Base-by-base conservation (phyloP, 257 asterid genomes). In the Solanum clarkiae region DNA sequence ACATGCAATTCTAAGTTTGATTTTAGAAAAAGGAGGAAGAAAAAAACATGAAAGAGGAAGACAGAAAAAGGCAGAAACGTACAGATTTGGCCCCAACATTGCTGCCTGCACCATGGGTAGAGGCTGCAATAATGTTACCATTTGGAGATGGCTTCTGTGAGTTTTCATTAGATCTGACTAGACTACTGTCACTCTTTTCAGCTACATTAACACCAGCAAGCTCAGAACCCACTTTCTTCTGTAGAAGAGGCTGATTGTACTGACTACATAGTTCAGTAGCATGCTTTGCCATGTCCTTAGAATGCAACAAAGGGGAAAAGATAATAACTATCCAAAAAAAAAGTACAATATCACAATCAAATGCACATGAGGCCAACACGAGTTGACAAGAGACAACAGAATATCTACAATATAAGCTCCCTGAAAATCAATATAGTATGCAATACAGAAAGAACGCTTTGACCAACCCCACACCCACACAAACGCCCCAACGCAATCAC, bases 91-190 rank as follows among this genome's bases (percentile, higher is more conserved):
- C 88, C 70, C 79, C 85, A 42, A 15, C 47, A 56, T 86, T 87
- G 55, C 84, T 26, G 72, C 60, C 81, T 8, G 53, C 72, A 75
- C 53, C 42, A 75, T 81, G 80, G 14, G 32, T 54, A 13, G 80
- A 59, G 56, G 83, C 68, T 79, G 71, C 84, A 83, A 22, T 85
- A 82, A 59, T 56, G 84, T 56, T 86, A 72, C 69, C 85, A 70
- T 68, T 42, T 71, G 66, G 59, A 18, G 62, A 36, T 14, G 80
- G 86, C 44, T 86, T 62, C 70, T 44, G 87, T 22, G 49, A 81
- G 55, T 26, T 55, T 15, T 74, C 84, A 86, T 80, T 80, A 86
- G 69, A 66, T 85, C 66, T 82, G 54, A 60, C 59, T 86, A 55
- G 80, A 87, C 45, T 45, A 24, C 40, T 75, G 15, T 81, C 47